phyloP scores from a whole-genome alignment of 345 rosid species.

The Pseudoturritis turrita region DNA sequence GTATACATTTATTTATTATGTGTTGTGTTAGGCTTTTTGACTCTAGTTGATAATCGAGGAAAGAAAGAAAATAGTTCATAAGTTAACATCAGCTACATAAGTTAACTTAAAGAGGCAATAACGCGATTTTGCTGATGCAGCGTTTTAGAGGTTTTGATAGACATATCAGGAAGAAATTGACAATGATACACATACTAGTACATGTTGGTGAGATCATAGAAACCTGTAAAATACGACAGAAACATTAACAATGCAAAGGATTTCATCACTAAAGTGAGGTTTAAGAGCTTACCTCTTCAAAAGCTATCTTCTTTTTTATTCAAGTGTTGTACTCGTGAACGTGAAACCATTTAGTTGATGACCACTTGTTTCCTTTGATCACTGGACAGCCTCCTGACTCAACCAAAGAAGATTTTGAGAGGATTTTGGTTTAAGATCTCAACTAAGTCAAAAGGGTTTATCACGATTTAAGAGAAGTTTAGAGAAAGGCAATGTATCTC shows the following conservation, averaged over 20 bases:
- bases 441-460: neutral
- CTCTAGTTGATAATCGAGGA: too few relatives aligned
- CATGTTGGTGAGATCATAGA: neutral
- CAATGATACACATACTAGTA: too few relatives aligned
- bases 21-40: too few relatives aligned
- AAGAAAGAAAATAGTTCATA: too few relatives aligned
- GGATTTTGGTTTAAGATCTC: neutral
- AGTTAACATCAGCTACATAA: too few relatives aligned
- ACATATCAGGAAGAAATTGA: too few relatives aligned
- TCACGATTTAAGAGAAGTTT: neutral
- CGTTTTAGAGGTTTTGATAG: too few relatives aligned
- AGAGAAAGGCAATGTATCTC: neutral
- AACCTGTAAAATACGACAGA: neutral
- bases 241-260: neutral
- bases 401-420: neutral
- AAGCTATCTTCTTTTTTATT: neutral
- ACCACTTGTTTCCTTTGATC: conserved; percentile 90
- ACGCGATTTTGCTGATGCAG: too few relatives aligned
- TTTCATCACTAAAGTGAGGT: neutral
- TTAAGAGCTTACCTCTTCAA: conserved; percentile 3
- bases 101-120: too few relatives aligned
- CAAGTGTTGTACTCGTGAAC: conserved; percentile 55
- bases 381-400: conserved; percentile 83
- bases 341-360: conserved; percentile 91
- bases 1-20: too few relatives aligned